Conservation (phyloP, 2,329 filamentous ascomycete genomes). For the Diaporthe velutina region DNA sequence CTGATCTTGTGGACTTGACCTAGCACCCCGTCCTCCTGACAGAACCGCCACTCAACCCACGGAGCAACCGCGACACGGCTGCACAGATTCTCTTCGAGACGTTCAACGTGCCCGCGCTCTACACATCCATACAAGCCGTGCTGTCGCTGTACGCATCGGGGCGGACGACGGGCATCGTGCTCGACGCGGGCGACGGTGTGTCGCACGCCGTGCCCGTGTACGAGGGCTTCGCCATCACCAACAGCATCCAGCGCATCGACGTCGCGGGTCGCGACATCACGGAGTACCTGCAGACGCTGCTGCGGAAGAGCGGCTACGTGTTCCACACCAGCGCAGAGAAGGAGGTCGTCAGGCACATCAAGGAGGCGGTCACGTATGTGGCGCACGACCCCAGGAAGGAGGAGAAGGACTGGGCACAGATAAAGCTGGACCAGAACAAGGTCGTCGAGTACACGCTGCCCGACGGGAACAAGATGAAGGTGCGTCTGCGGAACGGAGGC, state of each 20-base stretch:
- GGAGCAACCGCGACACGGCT: conserved; percentile 94
- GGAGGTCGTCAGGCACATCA: conserved; percentile 97
- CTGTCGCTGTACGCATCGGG: conserved; percentile 96
- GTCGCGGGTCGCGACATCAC: conserved; percentile 97
- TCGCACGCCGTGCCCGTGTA: conserved; percentile 98
- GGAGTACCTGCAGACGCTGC: conserved; percentile 89
- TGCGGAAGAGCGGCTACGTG: conserved; percentile 92
- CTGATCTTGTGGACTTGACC: conserved; percentile 40
- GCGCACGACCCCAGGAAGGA: conserved; percentile 91
- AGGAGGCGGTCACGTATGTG: conserved; percentile 94
- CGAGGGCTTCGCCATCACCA: conserved; percentile 96
- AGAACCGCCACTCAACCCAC: conserved; percentile 94
- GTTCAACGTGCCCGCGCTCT: conserved; percentile 96
- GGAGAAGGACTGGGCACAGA: conserved; percentile 93
- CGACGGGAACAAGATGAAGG: conserved; percentile 94
- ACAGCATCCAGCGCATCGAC: conserved; percentile 94
- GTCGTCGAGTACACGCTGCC: conserved; percentile 89
- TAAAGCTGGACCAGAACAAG: conserved; percentile 83
- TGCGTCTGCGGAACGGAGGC: conserved; percentile 49
- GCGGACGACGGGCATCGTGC: conserved; percentile 93
- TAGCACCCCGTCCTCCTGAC: conserved; percentile 96
- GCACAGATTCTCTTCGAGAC: conserved; percentile 99
- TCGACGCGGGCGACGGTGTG: conserved; percentile 95
- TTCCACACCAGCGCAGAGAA: conserved; percentile 99
- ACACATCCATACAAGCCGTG: conserved; percentile 97